phyloP scores from a whole-genome alignment of 2,329 filamentous ascomycete genomes.

The Stagonosporopsis rhizophila region DNA sequence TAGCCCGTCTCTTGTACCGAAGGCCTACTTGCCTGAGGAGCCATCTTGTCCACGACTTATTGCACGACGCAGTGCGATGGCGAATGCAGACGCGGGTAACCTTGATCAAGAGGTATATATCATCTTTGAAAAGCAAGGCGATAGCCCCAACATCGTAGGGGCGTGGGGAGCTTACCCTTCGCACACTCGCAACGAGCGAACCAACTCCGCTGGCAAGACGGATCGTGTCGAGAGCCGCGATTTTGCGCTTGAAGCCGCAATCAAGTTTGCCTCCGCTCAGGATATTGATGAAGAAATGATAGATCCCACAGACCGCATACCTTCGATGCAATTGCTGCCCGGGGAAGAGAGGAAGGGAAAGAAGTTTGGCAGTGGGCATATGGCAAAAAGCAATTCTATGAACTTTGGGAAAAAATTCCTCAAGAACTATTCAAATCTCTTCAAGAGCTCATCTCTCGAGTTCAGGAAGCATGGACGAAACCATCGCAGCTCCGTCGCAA shows the following conservation, averaged over 20 bases:
- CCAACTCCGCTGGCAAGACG: slow-evolving; percentile 46
- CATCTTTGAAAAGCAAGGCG: slow-evolving; percentile 39
- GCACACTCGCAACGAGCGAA: slow-evolving; percentile 53
- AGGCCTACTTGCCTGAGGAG: background rate
- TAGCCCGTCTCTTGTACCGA: background rate
- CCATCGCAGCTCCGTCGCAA: slow-evolving; percentile 53
- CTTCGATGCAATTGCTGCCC: slow-evolving; percentile 27
- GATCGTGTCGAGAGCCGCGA: slow-evolving; percentile 53
- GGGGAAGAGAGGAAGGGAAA: slow-evolving; percentile 54
- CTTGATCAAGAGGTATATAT: slow-evolving; percentile 21
- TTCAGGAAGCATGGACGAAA: slow-evolving; percentile 52
- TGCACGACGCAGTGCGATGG: slow-evolving; percentile 32
- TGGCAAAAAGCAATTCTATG: slow-evolving; percentile 63
- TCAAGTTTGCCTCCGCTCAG: slow-evolving; percentile 31
- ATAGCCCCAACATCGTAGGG: slow-evolving; percentile 37
- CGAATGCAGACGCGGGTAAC: slow-evolving; percentile 12
- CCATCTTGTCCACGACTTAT: background rate
- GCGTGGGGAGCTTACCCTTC: slow-evolving; percentile 57
- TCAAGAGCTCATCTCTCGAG: slow-evolving; percentile 50
- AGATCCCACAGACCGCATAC: slow-evolving; percentile 34
- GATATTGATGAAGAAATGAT: slow-evolving; percentile 31
- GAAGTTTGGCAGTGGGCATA: slow-evolving; percentile 70
- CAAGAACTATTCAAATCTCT: slow-evolving; percentile 55
- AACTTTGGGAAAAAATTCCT: slow-evolving; percentile 51
- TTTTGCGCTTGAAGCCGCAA: slow-evolving; percentile 50